Evolutionary conservation across 2,329 filamentous ascomycete genomes (phyloP).

Genomic region (Dothistroma septosporum): DNA sequence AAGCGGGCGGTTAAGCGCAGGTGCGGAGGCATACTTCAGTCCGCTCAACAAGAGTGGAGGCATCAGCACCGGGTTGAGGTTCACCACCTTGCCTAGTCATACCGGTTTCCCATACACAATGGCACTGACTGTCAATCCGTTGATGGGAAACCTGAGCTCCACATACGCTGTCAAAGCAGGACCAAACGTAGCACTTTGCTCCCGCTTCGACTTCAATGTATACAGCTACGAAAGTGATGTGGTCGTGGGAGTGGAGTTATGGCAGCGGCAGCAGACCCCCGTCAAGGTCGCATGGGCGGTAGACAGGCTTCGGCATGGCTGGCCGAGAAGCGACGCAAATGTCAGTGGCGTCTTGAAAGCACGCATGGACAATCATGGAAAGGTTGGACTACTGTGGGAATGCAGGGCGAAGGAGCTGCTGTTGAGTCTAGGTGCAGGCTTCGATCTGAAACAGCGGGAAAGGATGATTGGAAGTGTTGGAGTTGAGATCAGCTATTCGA

Average conservation of each 20-base stretch:
- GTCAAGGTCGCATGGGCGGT: slow-evolving; percentile 44
- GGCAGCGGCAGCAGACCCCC: slow-evolving; percentile 51
- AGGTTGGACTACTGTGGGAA: slow-evolving; percentile 86
- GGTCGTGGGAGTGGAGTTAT: slow-evolving; percentile 86
- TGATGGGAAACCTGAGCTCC: slow-evolving; percentile 89
- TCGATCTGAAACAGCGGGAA: slow-evolving; percentile 73
- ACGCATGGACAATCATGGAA: slow-evolving; percentile 80
- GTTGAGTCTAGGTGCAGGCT: slow-evolving; percentile 81
- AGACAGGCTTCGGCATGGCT: slow-evolving; percentile 41
- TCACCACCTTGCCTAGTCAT: slow-evolving; percentile 77
- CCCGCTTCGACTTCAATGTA: slow-evolving; percentile 92
- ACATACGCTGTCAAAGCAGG: slow-evolving; percentile 90
- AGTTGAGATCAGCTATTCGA: slow-evolving; percentile 75
- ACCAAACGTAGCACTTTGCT: slow-evolving; percentile 76
- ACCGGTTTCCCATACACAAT: slow-evolving; percentile 88
- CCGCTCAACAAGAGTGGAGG: slow-evolving; percentile 91
- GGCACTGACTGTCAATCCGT: slow-evolving; percentile 84
- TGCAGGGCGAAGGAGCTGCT: slow-evolving; percentile 86
- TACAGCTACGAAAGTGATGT: slow-evolving; percentile 97
- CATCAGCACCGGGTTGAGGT: slow-evolving; percentile 80
- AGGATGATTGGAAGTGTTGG: slow-evolving; percentile 74
- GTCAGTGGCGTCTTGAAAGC: slow-evolving; percentile 87
- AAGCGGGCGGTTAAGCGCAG: slow-evolving; percentile 81
- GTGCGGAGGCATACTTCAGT: slow-evolving; percentile 92
- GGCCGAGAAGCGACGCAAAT: slow-evolving; percentile 52